Base-by-base conservation (phyloP, 2,329 filamentous ascomycete genomes). In the Fusarium continuum region DNA sequence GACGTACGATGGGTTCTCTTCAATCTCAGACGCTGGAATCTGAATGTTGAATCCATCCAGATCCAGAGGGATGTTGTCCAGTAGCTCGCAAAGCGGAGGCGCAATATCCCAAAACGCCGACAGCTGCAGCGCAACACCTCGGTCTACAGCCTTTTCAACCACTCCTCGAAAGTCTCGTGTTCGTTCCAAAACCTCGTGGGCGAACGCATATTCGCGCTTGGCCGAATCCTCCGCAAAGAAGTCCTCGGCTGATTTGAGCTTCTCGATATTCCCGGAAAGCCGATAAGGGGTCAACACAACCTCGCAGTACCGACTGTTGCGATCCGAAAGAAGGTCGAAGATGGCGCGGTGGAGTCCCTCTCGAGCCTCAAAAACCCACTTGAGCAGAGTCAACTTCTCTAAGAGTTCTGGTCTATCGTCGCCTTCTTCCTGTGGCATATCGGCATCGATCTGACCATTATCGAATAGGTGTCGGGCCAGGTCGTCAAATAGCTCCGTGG, bases 101-200 rank as follows among this genome's bases (percentile, higher is more conserved):
- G 93, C 94, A 70, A 98, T 96, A 73, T 99, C 95, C 95, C 95
- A 99, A 75, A 98, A 99, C 0, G 94, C 93, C 9, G 90, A 93
- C 3, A 97, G 84, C 77, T 98, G 95, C 51, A 92, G 86, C 74
- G 97, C 93, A 10, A 98, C 92, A 14, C 94, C 95, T 9, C 91
- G 88, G 17, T 88, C 88, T 19, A 97, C 93, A 51, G 95, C 95
- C 68, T 88, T 84, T 73, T 97, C 92, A 25, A 97, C 87, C 7
- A 95, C 86, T 40, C 85, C 83, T 67, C 91, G 84, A 73, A 98
- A 93, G 19, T 90, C 88, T 67, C 91, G 86, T 17, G 89, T 88
- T 11, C 95, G 88, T 64, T 86, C 83, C 26, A 93, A 80, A 1
- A 89, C 86, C 65, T 93, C 91, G 48, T 86, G 84, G 55, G 92